A percentile compares a stretch with the other conserved stretches of the same genome.
These are phyloP conservation scores for Ceratobasidium sp. DNA, from an alignment of 1,284 basidiomycete genomes.

Conservation along the genomic window DNA sequence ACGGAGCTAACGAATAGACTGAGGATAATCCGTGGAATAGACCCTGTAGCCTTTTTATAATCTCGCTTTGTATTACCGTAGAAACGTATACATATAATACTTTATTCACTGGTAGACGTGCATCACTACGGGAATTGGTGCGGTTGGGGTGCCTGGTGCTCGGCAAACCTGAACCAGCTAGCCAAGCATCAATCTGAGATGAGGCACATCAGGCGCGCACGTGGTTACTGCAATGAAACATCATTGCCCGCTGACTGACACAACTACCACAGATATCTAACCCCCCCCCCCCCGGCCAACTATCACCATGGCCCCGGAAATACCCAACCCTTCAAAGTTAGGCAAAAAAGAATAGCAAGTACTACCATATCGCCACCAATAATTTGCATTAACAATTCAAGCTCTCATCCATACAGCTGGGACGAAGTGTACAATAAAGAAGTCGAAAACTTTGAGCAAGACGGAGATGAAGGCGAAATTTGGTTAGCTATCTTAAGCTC, in stretches of 20 bases:
- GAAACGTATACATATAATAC: no score
- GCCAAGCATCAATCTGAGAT: no score
- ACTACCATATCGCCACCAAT: not conserved
- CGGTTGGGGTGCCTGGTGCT: no score
- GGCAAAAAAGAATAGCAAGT: conserved; percentile 35
- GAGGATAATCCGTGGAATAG: no score
- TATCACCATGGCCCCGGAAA: conserved; percentile 20
- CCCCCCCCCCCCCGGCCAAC: no score
- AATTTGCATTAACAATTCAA: not conserved
- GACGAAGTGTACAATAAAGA: conserved; percentile 74
- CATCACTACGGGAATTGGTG: no score
- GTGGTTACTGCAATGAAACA: no score
- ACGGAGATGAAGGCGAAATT: conserved; percentile 88
- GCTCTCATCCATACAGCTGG: conserved; percentile 59
- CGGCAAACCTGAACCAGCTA: no score
- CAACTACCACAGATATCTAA: no score
- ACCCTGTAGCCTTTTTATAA: conserved; percentile 2
- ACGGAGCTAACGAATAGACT: not conserved
- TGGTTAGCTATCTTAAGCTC: conserved; percentile 60
- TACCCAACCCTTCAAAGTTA: conserved; percentile 27
- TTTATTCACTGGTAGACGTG: no score
- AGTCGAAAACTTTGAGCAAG: conserved; percentile 70
- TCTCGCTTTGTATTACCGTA: not conserved
- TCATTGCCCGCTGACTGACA: no score
- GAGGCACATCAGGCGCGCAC: no score